Base-by-base conservation (phyloP, 805 yeast species). In the Saccharomycopsis lassenensis region DNA sequence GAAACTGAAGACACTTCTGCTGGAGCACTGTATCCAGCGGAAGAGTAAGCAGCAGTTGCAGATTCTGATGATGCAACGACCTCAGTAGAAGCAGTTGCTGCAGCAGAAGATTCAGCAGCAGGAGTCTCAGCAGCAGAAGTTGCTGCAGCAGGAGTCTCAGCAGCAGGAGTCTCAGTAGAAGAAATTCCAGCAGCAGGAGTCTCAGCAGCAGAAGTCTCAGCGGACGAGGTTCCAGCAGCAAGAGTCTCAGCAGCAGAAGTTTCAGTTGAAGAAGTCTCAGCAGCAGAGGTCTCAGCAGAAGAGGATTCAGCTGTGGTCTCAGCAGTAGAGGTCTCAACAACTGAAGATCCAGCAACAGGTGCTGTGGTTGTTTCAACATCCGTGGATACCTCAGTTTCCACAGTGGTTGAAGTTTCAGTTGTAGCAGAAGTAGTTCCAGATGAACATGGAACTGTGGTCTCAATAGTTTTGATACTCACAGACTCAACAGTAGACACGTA, bases 351-450 rank as follows among this genome's bases (percentile, higher is more conserved):
- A n/a, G n/a, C n/a, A n/a, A n/a, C n/a, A n/a, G n/a, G n/a, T n/a
- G n/a, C n/a, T n/a, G n/a, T n/a, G n/a, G n/a, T n/a, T n/a, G n/a
- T n/a, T n/a, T n/a, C n/a, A n/a, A n/a, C n/a, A n/a, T n/a, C n/a
- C n/a, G n/a, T n/a, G n/a, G n/a, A n/a, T n/a, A n/a, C n/a, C n/a
- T n/a, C n/a, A n/a, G n/a, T n/a, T n/a, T n/a, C n/a, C n/a, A n/a
- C n/a, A 25, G 35, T 24, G n/a, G 35, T 32, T 5, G 26, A 24
- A 16, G 35, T 32, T 3, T 32, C 29, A 17, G 35, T 32, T 17
- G 18, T 22, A 17, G 20, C 14, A 5, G 20, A 22, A 15, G 30
- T 17, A 27, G 16, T 27, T 8, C 18, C 30, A 14, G 30, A 17
- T 27, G 30, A 19, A 5, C 31, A 19, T 29, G 31, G 31, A 17